Percentiles rank a stretch among this genome's conserved stretches.
Evolutionary conservation across 371 early-diverging fungal genomes (phyloP).

Genomic region (Zopfochytrium polystomum): DNA sequence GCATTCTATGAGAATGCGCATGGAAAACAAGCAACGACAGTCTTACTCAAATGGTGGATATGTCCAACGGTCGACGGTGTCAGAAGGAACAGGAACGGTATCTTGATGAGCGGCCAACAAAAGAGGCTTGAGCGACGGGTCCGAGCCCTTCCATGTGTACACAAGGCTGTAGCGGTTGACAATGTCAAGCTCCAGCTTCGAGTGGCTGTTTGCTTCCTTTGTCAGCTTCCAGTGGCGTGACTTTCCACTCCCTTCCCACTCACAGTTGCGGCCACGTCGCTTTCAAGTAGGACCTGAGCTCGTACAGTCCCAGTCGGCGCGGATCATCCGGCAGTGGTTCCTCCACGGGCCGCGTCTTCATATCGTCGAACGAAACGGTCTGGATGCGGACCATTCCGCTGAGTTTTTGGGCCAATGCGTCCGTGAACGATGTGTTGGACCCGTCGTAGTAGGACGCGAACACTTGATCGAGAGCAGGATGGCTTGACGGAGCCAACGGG

Average conservation of each 20-base stretch:
- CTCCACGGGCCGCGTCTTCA: slow-evolving; percentile 9
- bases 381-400: slow-evolving; percentile 18
- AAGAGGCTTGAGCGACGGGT: slow-evolving; percentile 23
- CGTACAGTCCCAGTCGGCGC: background rate
- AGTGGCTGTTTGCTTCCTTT: background rate
- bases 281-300: background rate
- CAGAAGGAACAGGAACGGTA: slow-evolving; percentile 37
- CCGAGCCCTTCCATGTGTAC: slow-evolving; percentile 41
- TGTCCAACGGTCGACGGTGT: slow-evolving; percentile 18
- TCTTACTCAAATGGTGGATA: background rate
- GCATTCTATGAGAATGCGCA: no score
- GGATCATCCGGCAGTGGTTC: slow-evolving; percentile 13
- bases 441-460: background rate
- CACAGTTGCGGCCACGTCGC: background rate
- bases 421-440: background rate
- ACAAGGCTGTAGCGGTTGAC: slow-evolving; percentile 39
- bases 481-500: slow-evolving; percentile 8
- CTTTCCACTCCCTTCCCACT: background rate
- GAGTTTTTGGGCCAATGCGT: background rate
- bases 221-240: slow-evolving; percentile 4
- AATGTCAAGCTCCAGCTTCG: slow-evolving; percentile 21
- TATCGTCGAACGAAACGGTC: slow-evolving; percentile 17
- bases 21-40: no score
- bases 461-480: background rate
- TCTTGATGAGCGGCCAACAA: slow-evolving; percentile 41